Base-by-base conservation (phyloP, 2,329 filamentous ascomycete species). In the Penicillium sp. region DNA sequence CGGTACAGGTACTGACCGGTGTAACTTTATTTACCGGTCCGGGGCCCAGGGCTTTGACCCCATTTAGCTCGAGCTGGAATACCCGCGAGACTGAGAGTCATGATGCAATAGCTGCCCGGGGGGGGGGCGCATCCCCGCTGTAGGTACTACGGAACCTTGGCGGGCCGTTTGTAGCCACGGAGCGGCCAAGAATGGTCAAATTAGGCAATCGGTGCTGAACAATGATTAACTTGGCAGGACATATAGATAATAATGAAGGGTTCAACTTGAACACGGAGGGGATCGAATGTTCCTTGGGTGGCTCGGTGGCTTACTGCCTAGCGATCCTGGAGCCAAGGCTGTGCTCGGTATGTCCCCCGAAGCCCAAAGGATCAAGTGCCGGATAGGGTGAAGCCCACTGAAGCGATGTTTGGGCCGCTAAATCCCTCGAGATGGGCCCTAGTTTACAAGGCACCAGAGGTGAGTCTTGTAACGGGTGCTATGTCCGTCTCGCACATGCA, bases 381-480 rank as follows among this genome's bases (percentile, higher is more conserved):
- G 45, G 53, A 41, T 56, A 52, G 28, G 34, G 49, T 15, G 28
- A 55, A 22, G 22, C 22, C 22, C 22, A 22, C 22, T 3, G 22
- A 22, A 34, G 37, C 52, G 56, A 63, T 50, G 57, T 63, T 20
- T 60, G 58, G 62, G 52, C 60, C 63, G 56, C 63, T 63, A 62
- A 59, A 57, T 60, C 57, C 63, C 55, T 60, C 52, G 51, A 52
- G 56, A 61, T 61, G 51, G 47, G 47, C 60, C 41, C 61, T 59
- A 59, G 51, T 35, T 17, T 35, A 20, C 37, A 39, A 53, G 38
- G 55, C 45, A 38, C 37, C 15, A 35, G 28, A 17, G 11, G 15
- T 42, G 15, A 31, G 35, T 8, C 35, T 28, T 34, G 37, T 37
- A 14, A 41, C 31, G 25, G 39, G 52, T 50, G 54, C 54, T 53